Percentiles rank a stretch among this genome's conserved stretches.
Evolutionary conservation across 2,329 filamentous ascomycete genomes (phyloP).

Genomic region (Alternaria solani): DNA sequence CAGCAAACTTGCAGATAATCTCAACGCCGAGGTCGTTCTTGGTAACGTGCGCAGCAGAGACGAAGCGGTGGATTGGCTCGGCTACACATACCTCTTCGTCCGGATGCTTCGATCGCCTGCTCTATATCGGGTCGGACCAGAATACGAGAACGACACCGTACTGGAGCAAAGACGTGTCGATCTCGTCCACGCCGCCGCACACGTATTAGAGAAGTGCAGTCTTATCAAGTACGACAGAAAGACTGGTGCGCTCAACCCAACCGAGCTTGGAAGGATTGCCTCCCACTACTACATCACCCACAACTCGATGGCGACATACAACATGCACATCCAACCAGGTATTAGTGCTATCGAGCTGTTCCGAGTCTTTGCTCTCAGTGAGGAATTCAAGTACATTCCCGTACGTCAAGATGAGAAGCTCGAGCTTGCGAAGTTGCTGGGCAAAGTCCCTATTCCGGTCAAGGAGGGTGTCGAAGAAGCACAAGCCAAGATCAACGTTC

Average conservation of each 20-base stretch:
- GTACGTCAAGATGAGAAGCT: constrained; percentile 98
- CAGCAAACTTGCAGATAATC: constrained; percentile 89
- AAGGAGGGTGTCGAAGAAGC: constrained; percentile 98
- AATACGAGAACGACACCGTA: constrained; percentile 91
- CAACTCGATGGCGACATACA: constrained; percentile 96
- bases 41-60: constrained; percentile 91
- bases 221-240: constrained; percentile 97
- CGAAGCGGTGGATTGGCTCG: constrained; percentile 98
- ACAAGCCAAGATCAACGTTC: constrained; percentile 96
- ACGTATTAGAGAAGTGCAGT: constrained; percentile 84
- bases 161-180: constrained; percentile 98
- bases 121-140: constrained; percentile 92
- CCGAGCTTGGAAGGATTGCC: constrained; percentile 92
- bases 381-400: constrained; percentile 99
- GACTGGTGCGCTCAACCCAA: constrained; percentile 84
- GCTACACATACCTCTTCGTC: constrained; percentile 97
- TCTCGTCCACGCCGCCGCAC: constrained; percentile 90
- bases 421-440: constrained; percentile 89
- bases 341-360: constrained; percentile 96
- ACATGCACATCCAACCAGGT: constrained; percentile 90
- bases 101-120: constrained; percentile 96
- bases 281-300: constrained; percentile 99
- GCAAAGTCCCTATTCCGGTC: constrained; percentile 90
- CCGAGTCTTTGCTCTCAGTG: constrained; percentile 92
- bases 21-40: constrained; percentile 95